Evolutionary conservation across 2,329 filamentous ascomycete genomes (phyloP).

Genomic region (Harringtonia aguacate): DNA sequence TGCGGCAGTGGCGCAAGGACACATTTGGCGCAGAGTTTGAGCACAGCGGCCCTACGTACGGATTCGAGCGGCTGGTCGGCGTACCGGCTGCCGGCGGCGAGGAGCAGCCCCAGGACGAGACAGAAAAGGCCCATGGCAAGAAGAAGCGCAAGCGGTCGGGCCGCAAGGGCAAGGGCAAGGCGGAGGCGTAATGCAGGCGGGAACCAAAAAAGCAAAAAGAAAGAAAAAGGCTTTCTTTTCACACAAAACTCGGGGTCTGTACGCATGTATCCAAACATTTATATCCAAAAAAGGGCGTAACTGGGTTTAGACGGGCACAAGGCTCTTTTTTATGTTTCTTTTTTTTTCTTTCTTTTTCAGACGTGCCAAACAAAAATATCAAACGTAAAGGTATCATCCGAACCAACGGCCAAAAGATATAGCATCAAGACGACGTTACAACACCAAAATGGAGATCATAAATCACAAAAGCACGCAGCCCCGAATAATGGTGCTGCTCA

Average conservation of each 20-base stretch:
- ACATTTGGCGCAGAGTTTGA: slow-evolving; percentile 51
- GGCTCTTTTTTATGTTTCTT: too few species aligned
- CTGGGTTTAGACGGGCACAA: too few species aligned
- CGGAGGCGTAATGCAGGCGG: too few species aligned
- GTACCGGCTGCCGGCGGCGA: slow-evolving; percentile 7
- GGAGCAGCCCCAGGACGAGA: slow-evolving; percentile 17
- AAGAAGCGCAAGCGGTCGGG: slow-evolving; percentile 23
- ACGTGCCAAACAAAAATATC: too few species aligned
- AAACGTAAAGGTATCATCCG: too few species aligned
- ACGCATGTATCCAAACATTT: too few species aligned
- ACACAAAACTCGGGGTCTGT: too few species aligned
- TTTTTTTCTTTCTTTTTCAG: too few species aligned
- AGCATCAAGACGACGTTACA: too few species aligned
- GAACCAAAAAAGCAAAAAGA: neutral
- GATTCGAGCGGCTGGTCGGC: slow-evolving; percentile 31
- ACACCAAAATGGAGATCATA: slow-evolving; percentile 10
- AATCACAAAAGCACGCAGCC: slow-evolving; percentile 22
- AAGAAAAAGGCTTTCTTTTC: neutral
- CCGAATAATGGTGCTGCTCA: too few species aligned
- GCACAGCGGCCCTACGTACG: slow-evolving; percentile 44
- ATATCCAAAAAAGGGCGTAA: too few species aligned
- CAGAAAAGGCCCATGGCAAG: slow-evolving; percentile 25
- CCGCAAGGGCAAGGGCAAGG: slow-evolving; percentile 20
- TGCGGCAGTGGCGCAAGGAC: slow-evolving; percentile 73
- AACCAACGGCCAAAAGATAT: too few species aligned